These are phyloP conservation scores for Russula earlei DNA, from an alignment of 768 basidiomycete genomes.

Conservation along the genomic window DNA sequence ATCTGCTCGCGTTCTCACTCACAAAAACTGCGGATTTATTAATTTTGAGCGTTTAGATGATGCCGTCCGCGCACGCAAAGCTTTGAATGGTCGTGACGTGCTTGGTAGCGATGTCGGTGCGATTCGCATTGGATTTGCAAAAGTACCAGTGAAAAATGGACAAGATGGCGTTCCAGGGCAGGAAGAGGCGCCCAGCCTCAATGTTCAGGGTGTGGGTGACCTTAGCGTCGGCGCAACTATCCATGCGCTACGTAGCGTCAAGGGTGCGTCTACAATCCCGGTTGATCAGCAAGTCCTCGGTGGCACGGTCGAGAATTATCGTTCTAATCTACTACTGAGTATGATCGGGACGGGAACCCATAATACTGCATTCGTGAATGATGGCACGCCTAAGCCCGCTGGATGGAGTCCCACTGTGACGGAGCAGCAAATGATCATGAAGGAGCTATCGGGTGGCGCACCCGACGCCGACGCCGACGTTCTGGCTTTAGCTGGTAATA, in stretches of 20 bases:
- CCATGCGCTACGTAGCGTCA: conserved; percentile 75
- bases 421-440: conserved; percentile 96
- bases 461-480: conserved; percentile 78
- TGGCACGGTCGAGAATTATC: conserved; percentile 88
- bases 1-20: conserved; percentile 89
- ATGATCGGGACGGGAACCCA: conserved; percentile 77
- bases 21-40: conserved; percentile 96
- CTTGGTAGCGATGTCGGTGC: conserved; percentile 95
- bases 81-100: conserved; percentile 91
- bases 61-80: conserved; percentile 90
- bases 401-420: conserved; percentile 71
- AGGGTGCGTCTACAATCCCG: conserved; percentile 87
- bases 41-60: conserved; percentile 98
- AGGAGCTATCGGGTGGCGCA: conserved; percentile 73
- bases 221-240: conserved; percentile 83
- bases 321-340: conserved; percentile 82
- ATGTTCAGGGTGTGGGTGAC: conserved; percentile 76
- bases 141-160: conserved; percentile 87
- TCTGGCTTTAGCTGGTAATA: conserved; percentile 70
- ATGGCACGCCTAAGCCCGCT: conserved; percentile 50
- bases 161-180: conserved; percentile 48
- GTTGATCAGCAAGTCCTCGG: conserved; percentile 90
- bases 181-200: conserved; percentile 55
- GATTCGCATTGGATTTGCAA: conserved; percentile 93
- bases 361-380: conserved; percentile 42